Percentiles rank a stretch among this genome's conserved stretches.
These are phyloP conservation scores for Salisapilia sapeloensis DNA, from an alignment of 352 stramenopile species.

Conservation along the genomic window DNA sequence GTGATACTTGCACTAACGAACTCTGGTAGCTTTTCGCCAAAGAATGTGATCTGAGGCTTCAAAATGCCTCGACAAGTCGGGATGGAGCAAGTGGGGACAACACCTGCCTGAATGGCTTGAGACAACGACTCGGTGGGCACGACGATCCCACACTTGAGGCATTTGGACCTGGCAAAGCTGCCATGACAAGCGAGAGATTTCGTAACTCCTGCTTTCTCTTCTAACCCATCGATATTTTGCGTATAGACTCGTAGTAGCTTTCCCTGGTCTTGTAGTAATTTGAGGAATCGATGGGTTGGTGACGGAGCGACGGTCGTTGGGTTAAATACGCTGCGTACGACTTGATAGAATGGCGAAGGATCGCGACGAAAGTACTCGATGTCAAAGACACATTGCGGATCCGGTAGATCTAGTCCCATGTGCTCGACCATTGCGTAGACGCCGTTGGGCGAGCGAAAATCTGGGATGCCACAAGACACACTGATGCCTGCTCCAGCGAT, in stretches of 20 bases:
- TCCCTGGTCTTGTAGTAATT: constrained; percentile 78
- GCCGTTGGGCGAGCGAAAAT: constrained; percentile 90
- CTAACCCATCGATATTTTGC: constrained; percentile 97
- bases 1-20: constrained; percentile 73
- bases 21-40: constrained; percentile 86
- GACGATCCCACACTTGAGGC: constrained; percentile 72
- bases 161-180: constrained; percentile 80
- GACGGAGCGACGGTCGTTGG: constrained; percentile 74
- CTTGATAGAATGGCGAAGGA: constrained; percentile 92
- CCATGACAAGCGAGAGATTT: constrained; percentile 91
- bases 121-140: constrained; percentile 33
- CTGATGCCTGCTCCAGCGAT: constrained; percentile 88
- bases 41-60: constrained; percentile 97
- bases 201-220: constrained; percentile 83
- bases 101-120: constrained; percentile 51
- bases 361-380: constrained; percentile 94
- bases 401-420: constrained; percentile 80
- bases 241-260: constrained; percentile 91
- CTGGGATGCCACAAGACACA: constrained; percentile 95
- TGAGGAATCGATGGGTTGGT: constrained; percentile 91
- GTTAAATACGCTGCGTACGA: constrained; percentile 75
- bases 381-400: constrained; percentile 97
- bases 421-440: constrained; percentile 73
- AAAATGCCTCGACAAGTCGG: constrained; percentile 82
- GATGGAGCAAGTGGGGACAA: constrained; percentile 48